These are phyloP conservation scores for Yamadazyma oceani DNA, from an alignment of 1,139 yeast species.

Conservation along the genomic window DNA sequence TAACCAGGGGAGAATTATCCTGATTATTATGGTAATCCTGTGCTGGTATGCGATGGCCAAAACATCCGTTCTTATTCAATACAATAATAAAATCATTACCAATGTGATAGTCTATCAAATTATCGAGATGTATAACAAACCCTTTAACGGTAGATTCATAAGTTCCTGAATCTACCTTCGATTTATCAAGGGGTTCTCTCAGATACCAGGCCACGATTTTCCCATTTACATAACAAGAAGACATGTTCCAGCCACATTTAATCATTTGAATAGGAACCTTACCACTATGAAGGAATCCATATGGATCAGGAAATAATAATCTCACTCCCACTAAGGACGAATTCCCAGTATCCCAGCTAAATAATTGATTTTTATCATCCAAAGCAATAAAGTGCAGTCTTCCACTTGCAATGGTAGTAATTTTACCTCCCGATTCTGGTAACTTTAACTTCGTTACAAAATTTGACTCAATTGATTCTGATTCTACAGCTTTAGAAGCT, in stretches of 20 bases:
- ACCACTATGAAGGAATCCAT: slow-evolving; percentile 2
- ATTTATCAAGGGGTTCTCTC: slow-evolving; percentile 29
- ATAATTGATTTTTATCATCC: slow-evolving; percentile 50
- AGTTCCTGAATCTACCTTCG: slow-evolving; percentile 19
- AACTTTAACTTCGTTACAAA: slow-evolving; percentile 29
- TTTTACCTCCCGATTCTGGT: slow-evolving; percentile 22
- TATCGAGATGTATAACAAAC: slow-evolving; percentile 30
- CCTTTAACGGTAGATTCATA: slow-evolving; percentile 35
- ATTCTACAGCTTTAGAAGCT: not conserved
- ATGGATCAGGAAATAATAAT: slow-evolving; percentile 36
- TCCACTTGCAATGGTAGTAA: slow-evolving; percentile 61
- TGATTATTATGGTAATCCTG: slow-evolving; percentile 12
- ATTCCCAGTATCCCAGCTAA: slow-evolving; percentile 64
- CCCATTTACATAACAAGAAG: slow-evolving; percentile 49
- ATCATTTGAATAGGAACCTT: slow-evolving; percentile 38
- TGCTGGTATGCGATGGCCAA: slow-evolving; percentile 11
- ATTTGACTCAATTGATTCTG: slow-evolving; percentile 24
- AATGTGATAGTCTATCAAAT: slow-evolving; percentile 56
- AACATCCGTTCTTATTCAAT: slow-evolving; percentile 44
- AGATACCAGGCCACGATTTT: slow-evolving; percentile 65
- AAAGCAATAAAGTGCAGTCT: slow-evolving; percentile 66
- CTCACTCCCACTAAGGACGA: slow-evolving; percentile 45
- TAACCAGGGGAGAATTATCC: slow-evolving; percentile 7
- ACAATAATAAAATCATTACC: slow-evolving; percentile 54
- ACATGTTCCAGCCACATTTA: slow-evolving; percentile 70